Evolutionary conservation across 1,284 basidiomycete genomes (phyloP), one percentile per base, ranked within the genome.

Genomic region (Ustilago tritici): DNA sequence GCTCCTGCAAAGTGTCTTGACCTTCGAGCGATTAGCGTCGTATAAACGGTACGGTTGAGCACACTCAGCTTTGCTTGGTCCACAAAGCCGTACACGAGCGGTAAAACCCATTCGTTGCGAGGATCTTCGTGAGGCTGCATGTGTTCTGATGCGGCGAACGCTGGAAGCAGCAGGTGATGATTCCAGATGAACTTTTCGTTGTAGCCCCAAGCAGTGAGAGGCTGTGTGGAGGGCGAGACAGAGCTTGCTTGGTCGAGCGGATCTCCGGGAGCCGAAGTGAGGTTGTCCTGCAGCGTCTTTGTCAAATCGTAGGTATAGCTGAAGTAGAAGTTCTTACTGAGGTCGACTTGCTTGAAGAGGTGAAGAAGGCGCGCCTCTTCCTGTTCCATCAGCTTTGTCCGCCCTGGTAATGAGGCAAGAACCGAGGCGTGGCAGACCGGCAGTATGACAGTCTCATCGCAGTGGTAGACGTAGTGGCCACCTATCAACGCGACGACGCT

Each of bases 321-420:
- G 87, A 99, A 99, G 88, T 99, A 99, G 86, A 99, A 99, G 87
- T 99, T 98, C 88, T 99, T 98, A 56, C 93, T 93, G 88, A 99
- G 91, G 82, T 99, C 97, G 4, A 99, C 95, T 86, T 96, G 94
- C 85, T 95, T 95, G 88, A 99, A 99, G n/a, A 93, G 91, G 71
- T 92, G 92, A 87, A 97, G 91, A 43, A 95, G 86, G 36, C 89
- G 88, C 53, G 64, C 65, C 47, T 84, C 83, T 35, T 84, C 82
- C 55, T 82, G 79, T n/a, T 86, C 84, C 46, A 76, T 59, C 4
- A 72, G 52, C 71, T 85, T 86, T 38, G 74, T 78, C 1, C 84
- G 73, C 2, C 80, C 82, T 6, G 78, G 75, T 17, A 83, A 43
- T 3, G 60, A 74, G 4, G 82, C 65, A 2, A 85, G 47, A 1